Base-by-base conservation (phyloP, 2,329 filamentous ascomycete genomes). In the Alternaria tenuissima region DNA sequence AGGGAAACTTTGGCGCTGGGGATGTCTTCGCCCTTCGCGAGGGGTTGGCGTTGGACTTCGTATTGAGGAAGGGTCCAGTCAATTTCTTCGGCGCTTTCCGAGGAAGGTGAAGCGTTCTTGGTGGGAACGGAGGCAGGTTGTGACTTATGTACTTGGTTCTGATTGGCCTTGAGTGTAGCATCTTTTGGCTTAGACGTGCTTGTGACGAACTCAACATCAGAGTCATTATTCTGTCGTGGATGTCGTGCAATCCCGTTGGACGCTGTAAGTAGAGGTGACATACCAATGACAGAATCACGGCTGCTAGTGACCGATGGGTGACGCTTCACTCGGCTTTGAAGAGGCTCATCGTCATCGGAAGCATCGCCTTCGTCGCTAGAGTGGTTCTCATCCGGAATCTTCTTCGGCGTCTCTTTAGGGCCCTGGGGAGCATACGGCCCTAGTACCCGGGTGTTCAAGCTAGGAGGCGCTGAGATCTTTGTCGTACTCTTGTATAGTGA, bases 1-100 rank as follows among this genome's bases (percentile, higher is more conserved):
- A 79, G 52, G 62, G 80, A 74, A 51, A 79, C 51, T 68, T 76
- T 66, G 65, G 79, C 63, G 52, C 38, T 46, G 14, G 65, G 64
- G 2, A 59, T 20, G 4, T 67, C 65, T 4, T 64, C 48, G 4
- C 64, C 47, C 14, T 47, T 49, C n/a, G 51, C 42, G 9, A 60
- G 18, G 4, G 61, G 57, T 2, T 69, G 59, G 20, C 57, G 61
- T 18, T 61, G 59, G 11, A 65, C 51, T 38, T 71, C 69, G 57
- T 62, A 70, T 6, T 20, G 42, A 1, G 67, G 70, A 3, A 73
- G 65, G 24, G 62, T 63, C 65, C 68, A 74, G 39, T 64, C 59
- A 16, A 65, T 62, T 9, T 20, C 5, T 22, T 22, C 34, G 7
- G 39, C 41, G 22, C 48, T 32, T 26, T 18, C 8, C 11, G 46